These are phyloP conservation scores for Plasmodium malariae DNA, from an alignment of 169 alveolate genomes.

Conservation along the genomic window DNA sequence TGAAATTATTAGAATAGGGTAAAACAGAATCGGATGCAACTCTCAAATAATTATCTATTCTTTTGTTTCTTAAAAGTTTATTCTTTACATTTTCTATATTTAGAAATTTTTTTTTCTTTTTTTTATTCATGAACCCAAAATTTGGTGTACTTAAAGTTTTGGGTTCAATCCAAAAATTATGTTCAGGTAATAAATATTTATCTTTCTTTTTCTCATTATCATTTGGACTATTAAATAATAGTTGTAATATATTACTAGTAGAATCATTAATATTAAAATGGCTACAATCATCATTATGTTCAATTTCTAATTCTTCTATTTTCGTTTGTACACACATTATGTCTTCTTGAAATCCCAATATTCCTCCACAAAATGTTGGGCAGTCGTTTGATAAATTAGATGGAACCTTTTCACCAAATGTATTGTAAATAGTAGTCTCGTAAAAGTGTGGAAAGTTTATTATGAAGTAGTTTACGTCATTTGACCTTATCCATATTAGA, in stretches of 20 bases:
- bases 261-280: conserved; percentile 68
- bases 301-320: conserved; percentile 68
- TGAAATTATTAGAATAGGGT: conserved; percentile 50
- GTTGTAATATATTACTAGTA: conserved; percentile 51
- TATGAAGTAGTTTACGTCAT: conserved; percentile 57
- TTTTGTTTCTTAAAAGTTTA: conserved; percentile 41
- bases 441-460: conserved; percentile 68
- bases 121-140: conserved; percentile 49
- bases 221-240: conserved; percentile 58
- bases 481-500: conserved; percentile 55
- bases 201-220: conserved; percentile 53
- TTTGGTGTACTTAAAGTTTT: conserved; percentile 72
- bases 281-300: conserved; percentile 31
- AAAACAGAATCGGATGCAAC: conserved; percentile 69
- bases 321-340: conserved; percentile 74
- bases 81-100: conserved; percentile 65
- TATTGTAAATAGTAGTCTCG: conserved; percentile 61
- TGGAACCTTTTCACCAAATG: conserved; percentile 61
- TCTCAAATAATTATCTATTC: conserved; percentile 44
- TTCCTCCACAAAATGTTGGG: conserved; percentile 73
- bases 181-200: conserved; percentile 65
- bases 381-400: conserved; percentile 58
- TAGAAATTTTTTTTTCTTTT: conserved; percentile 37
- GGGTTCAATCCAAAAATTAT: conserved; percentile 72
- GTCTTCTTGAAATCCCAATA: conserved; percentile 62